A percentile compares a stretch with the other conserved stretches of the same genome.
Evolutionary conservation across 2,329 filamentous ascomycete species (phyloP).

Genomic region (Paraphoma chrysanthemicola): DNA sequence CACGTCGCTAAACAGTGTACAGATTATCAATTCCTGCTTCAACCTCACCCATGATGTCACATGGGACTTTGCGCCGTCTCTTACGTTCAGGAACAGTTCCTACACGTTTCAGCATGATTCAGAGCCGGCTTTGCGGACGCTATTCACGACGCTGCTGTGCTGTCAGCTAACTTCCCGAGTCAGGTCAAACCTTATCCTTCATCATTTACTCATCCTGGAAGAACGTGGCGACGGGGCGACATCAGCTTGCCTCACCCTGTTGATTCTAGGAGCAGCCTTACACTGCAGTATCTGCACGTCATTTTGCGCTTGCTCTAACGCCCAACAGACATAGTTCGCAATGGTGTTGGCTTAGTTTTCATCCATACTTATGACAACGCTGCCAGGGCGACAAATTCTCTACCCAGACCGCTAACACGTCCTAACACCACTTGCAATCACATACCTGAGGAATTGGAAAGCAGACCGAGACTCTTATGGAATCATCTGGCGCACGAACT

Average conservation of each 20-base stretch:
- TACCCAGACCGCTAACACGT: too few relatives aligned
- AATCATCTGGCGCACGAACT: not conserved
- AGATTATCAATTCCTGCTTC: not conserved
- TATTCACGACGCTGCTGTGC: not conserved
- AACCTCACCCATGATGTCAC: not conserved
- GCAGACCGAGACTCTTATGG: not conserved
- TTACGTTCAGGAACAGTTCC: not conserved
- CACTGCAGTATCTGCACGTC: not conserved
- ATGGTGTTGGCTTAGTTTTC: not conserved
- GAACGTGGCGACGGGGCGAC: not conserved
- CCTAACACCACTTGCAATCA: too few relatives aligned
- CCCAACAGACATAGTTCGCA: not conserved
- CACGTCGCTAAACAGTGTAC: not conserved
- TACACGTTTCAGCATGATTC: slow-evolving; percentile 1
- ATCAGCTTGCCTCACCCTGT: not conserved
- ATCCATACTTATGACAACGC: not conserved
- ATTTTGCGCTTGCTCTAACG: not conserved
- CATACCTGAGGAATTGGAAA: not conserved
- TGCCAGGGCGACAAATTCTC: not conserved
- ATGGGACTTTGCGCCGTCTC: not conserved
- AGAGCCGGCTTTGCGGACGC: not conserved
- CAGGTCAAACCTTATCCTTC: not conserved
- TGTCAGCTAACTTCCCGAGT: not conserved
- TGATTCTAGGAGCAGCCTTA: not conserved
- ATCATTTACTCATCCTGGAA: not conserved